Percentiles rank a stretch among this genome's conserved stretches.
phyloP scores from a whole-genome alignment of 2,329 filamentous ascomycete genomes.

The Neofusicoccum sp. region DNA sequence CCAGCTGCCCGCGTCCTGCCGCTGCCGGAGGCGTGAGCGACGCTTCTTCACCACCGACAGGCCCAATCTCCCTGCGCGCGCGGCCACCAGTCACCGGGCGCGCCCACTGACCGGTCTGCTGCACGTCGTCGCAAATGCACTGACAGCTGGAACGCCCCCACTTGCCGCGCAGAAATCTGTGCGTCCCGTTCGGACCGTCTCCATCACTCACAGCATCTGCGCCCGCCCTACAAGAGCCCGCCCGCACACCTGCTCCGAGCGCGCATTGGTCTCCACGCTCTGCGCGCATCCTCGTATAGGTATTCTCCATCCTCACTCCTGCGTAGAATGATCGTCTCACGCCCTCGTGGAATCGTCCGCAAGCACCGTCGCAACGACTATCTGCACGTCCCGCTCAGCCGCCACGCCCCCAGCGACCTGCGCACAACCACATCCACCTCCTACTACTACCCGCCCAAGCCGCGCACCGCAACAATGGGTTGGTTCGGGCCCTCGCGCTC shows the following conservation, averaged over 20 bases:
- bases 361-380: conserved; percentile 10
- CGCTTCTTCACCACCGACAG: neutral
- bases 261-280: neutral
- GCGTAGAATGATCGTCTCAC: conserved; percentile 9
- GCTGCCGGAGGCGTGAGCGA: neutral
- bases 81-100: neutral
- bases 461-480: conserved; percentile 27
- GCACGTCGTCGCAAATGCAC: conserved; percentile 10
- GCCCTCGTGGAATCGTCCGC: conserved; percentile 11
- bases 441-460: conserved; percentile 2
- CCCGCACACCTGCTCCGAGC: neutral
- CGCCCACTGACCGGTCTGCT: conserved; percentile 1
- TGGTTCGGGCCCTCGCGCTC: conserved; percentile 36
- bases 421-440: neutral
- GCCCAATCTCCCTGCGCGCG: neutral
- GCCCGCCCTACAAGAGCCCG: conserved; percentile 1
- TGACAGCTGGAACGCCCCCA: conserved; percentile 9
- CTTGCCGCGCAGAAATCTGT: conserved; percentile 16
- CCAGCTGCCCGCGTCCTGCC: neutral
- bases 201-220: neutral
- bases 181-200: conserved; percentile 15
- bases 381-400: conserved; percentile 1
- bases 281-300: conserved; percentile 6
- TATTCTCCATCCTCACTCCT: neutral
- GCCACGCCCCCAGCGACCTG: conserved; percentile 3